Evolutionary conservation across 148 eudicot genomes (phyloP), one percentile per base, ranked within the genome.

Genomic region (Persicaria maculosa): DNA sequence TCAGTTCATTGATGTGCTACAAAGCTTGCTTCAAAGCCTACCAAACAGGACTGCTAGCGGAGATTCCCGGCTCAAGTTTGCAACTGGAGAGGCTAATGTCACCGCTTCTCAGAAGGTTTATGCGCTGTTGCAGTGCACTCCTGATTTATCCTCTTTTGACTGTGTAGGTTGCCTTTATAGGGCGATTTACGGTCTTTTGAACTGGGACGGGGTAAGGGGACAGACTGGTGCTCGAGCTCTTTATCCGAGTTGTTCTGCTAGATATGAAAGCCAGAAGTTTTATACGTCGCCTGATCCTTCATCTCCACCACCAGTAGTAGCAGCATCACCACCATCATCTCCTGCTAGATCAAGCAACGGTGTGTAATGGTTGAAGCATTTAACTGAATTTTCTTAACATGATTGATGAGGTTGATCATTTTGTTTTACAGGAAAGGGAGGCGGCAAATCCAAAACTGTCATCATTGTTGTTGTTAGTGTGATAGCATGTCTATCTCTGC

Each of bases 91-190:
- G 59, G 73, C 45, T 3, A 64, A 68, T 62, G 58, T 76, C 47
- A 68, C 68, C 2, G 4, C 44, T 9, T 58, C 64, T 62, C 10
- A 44, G 3, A 68, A 57, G 0, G 0, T 87, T 19, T 83, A 72
- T 50, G 78, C 78, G 6, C 69, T 64, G 11, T 73, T 81, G 47
- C 83, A 81, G 70, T 81, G 83, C 72, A 74, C 54, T 59, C 83
- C 80, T 0, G 78, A 74, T 62, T 50, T 77, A 48, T 50, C 78
- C 6, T 25, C 25, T 12, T 3, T 4, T 22, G 65, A 83, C 6
- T 80, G 88, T 17, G 3, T 84, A 80, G 44, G 89, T 72, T 0
- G 68, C 72, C 12, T 48, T 76, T 47, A 0, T 77, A 4, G 16
- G 44, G 68, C 40, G 6, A 31, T 62, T 9, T 1, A 5, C 12